Conservation (phyloP, 148 eudicot species). For the Dysphania ambrosioides region DNA sequence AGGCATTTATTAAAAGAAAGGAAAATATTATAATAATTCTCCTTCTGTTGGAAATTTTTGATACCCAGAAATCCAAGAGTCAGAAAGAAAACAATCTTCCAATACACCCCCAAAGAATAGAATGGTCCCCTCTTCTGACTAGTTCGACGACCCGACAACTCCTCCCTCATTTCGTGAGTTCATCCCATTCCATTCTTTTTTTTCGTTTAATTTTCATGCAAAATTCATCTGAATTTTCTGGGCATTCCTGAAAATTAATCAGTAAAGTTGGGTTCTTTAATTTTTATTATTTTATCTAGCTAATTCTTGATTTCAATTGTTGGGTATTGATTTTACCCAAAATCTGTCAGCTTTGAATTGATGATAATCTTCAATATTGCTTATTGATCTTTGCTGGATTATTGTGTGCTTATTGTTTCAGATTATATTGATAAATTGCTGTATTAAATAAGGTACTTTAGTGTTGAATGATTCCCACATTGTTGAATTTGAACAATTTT, state of each 20-base stretch:
- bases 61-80: not conserved
- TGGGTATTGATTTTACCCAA: not conserved
- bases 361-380: not conserved
- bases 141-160: conserved; percentile 1
- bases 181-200: no score
- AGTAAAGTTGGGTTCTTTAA: no score
- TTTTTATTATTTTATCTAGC: not conserved
- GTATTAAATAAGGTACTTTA: not conserved
- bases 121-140: not conserved
- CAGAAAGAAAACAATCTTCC: not conserved
- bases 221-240: not conserved
- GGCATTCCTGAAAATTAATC: not conserved
- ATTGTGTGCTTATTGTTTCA: not conserved
- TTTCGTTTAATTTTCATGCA: not conserved
- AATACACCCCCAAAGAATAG: not conserved
- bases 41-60: no score
- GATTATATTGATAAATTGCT: not conserved
- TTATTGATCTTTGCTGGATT: no score
- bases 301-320: not conserved
- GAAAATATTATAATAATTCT: no score
- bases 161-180: conserved; percentile 3
- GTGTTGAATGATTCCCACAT: not conserved
- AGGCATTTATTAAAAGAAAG: no score
- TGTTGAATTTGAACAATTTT: not conserved
- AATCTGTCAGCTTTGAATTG: not conserved